These are phyloP conservation scores for Hydnomerulius pinastri DNA, from an alignment of 768 basidiomycete genomes.

Conservation along the genomic window DNA sequence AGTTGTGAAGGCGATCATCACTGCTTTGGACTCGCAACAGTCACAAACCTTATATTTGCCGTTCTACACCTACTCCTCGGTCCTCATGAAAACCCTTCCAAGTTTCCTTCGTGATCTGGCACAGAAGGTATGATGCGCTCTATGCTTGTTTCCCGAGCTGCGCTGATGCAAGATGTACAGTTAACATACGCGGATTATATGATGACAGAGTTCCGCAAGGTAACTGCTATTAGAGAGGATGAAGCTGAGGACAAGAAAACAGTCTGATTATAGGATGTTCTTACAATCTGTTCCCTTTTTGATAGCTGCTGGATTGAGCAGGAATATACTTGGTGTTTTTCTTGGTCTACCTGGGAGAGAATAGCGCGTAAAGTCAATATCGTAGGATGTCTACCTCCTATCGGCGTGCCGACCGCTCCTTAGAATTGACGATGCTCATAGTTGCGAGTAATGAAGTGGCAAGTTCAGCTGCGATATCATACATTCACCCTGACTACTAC, in stretches of 20 bases:
- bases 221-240: constrained; percentile 57
- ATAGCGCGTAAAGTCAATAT: too few species aligned
- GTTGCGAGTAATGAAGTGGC: neutral
- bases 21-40: constrained; percentile 79
- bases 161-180: constrained; percentile 40
- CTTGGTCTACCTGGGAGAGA: too few species aligned
- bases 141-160: neutral
- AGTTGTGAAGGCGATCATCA: constrained; percentile 80
- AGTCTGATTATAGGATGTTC: constrained; percentile 6
- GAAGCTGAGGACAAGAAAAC: constrained; percentile 39
- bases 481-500: neutral
- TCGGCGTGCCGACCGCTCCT: neutral
- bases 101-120: constrained; percentile 73
- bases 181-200: constrained; percentile 66
- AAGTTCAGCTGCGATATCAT: neutral
- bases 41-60: constrained; percentile 72
- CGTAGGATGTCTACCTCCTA: too few species aligned
- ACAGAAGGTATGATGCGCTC: constrained; percentile 60
- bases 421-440: neutral
- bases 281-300: too few species aligned
- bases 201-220: constrained; percentile 70
- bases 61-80: constrained; percentile 65
- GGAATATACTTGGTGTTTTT: too few species aligned
- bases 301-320: too few species aligned
- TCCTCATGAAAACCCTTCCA: constrained; percentile 58